phyloP scores from a whole-genome alignment of 257 asterid genomes.

The Osmanthus fragrans region DNA sequence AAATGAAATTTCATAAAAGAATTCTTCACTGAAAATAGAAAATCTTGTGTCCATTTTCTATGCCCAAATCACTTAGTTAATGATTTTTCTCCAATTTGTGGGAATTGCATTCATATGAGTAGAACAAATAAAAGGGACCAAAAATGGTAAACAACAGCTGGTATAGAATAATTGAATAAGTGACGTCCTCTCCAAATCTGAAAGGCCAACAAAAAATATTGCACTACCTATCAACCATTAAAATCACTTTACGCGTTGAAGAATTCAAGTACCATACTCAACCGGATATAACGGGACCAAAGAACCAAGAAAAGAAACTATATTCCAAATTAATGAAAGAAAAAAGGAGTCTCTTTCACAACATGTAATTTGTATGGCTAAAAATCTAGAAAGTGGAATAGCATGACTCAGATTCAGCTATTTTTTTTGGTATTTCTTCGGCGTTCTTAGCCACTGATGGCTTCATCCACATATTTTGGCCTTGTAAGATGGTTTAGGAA shows the following conservation, averaged over 20 bases:
- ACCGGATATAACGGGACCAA: constrained; percentile 25
- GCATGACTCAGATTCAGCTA: constrained; percentile 49
- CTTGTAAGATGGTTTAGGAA: constrained; percentile 24
- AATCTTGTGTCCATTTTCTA: neutral
- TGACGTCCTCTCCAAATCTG: neutral
- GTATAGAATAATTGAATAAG: constrained; percentile 4
- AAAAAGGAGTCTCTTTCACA: constrained; percentile 17
- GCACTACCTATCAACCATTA: constrained; percentile 29
- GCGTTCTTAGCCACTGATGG: constrained; percentile 70
- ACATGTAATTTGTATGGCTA: constrained; percentile 20
- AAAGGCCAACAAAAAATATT: constrained; percentile 22
- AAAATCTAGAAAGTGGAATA: constrained; percentile 33
- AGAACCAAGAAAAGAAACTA: constrained; percentile 16
- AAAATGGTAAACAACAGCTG: constrained; percentile 21
- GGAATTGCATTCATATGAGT: constrained; percentile 20
- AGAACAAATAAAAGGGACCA: constrained; percentile 15
- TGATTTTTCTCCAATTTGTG: neutral
- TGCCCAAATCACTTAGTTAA: constrained; percentile 5
- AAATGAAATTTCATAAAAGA: neutral
- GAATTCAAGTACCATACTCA: constrained; percentile 15
- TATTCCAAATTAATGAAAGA: constrained; percentile 21
- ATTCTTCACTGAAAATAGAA: neutral
- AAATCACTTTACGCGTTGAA: constrained; percentile 35
- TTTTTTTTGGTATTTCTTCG: constrained; percentile 78
- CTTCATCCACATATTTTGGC: constrained; percentile 28